Evolutionary conservation across 768 basidiomycete species (phyloP), one percentile per base, ranked within the genome.

Genomic region (Boletus sp.): DNA sequence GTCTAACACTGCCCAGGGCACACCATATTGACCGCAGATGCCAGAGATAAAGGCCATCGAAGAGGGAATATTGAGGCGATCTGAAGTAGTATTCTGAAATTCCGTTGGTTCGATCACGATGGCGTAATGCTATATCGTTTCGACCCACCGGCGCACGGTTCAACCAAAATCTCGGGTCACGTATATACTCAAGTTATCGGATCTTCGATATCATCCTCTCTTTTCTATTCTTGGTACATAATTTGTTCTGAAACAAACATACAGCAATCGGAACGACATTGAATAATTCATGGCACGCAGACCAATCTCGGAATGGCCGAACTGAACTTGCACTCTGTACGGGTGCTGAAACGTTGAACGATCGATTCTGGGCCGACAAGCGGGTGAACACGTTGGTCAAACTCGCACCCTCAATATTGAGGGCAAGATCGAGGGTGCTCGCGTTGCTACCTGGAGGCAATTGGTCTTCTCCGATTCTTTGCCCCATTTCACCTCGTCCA

Each of bases 41-140:
- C 17, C 30, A 47, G 41, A 52, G 18, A 52, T 50, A 35, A 46
- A 53, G 28, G 50, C 40, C 8, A 55, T 55, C 40, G 49, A 55
- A 41, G 52, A 54, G 32, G 48, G 50, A 12, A 36, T 55, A 12
- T 24, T 37, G 29, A 52, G 50, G n/a, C 50, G 50, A 41, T 47
- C 49, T 3, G 41, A 45, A 32, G 28, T 40, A 4, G n/a, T 35
- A 14, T 52, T 62, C 29, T 47, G 46, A 51, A 37, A 20, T 8
- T 28, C 32, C 9, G 5, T 28, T 45, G 24, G 46, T 42, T 47
- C 47, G 32, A n/a, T 30, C 12, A n/a, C 18, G 33, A 47, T 9
- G 20, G 52, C 11, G 18, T 17, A 20, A 47, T 18, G 6, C 14
- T n/a, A 15, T 24, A 17, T 36, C 54, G 17, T 42, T 42, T 20